Evolutionary conservation across 2,329 filamentous ascomycete genomes (phyloP).

Genomic region (Hypoxylon sp.): DNA sequence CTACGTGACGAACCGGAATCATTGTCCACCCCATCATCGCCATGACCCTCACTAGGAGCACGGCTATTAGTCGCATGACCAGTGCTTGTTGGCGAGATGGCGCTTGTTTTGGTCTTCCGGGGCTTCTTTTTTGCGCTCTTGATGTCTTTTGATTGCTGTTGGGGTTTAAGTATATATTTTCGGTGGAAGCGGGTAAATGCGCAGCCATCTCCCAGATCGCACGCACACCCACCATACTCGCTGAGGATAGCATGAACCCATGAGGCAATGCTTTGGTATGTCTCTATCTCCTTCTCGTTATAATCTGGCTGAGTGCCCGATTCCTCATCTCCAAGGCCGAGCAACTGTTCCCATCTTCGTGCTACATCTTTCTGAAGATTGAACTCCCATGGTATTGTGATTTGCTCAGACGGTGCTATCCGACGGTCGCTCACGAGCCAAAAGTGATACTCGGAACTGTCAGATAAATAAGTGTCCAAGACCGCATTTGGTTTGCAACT

Average conservation of each 20-base stretch:
- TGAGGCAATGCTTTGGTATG: constrained; percentile 69
- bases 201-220: constrained; percentile 74
- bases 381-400: constrained; percentile 78
- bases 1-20: constrained; percentile 71
- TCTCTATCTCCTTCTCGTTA: constrained; percentile 71
- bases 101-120: constrained; percentile 68
- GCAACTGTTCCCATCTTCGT: constrained; percentile 69
- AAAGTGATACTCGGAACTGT: constrained; percentile 86
- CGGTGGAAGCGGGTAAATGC: constrained; percentile 75
- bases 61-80: constrained; percentile 74
- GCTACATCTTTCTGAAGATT: constrained; percentile 69
- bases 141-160: constrained; percentile 59
- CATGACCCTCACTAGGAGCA: constrained; percentile 73
- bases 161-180: constrained; percentile 66
- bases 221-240: constrained; percentile 85
- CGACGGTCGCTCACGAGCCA: constrained; percentile 89
- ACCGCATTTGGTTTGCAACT: constrained; percentile 93
- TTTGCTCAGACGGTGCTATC: constrained; percentile 75
- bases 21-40: constrained; percentile 68
- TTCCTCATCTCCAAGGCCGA: constrained; percentile 75
- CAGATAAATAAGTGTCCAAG: constrained; percentile 87
- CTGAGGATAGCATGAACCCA: constrained; percentile 80
- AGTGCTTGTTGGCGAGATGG: constrained; percentile 73
- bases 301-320: constrained; percentile 63
- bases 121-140: constrained; percentile 62